Evolutionary conservation across 1,284 basidiomycete species (phyloP), one percentile per base, ranked within the genome.

Genomic region (Fereydounia khargensis): DNA sequence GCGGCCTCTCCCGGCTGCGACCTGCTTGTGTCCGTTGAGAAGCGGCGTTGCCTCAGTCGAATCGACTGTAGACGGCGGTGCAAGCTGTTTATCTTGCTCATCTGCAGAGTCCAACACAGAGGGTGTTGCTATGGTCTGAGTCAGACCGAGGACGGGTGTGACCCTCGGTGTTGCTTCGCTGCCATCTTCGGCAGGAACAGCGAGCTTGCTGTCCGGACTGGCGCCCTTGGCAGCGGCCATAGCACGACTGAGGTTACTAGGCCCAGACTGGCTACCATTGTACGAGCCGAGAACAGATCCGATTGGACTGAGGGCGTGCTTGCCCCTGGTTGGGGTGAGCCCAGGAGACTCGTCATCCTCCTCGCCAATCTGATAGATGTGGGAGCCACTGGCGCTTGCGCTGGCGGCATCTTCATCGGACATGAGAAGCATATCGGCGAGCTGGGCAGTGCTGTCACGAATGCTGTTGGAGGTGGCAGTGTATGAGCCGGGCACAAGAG

Each of bases 401-500:
- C 45, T 47, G 2, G 34, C 31, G 4, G 38, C 51, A 17, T 59
- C 57, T 19, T 65, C 69, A 20, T 70, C 71, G 14, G 65, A 57
- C 9, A 42, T 51, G 32, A 74, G 50, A 22, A 63, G 64, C 60
- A 68, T 59, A 10, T 63, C 70, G 2, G 70, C 73, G 1, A 74
- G 57, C 20, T 66, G 68, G 9, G 73, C 73, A 0, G 73, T 74
- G 9, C 61, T 53, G 27, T 65, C 69, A 6, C 73, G 59, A 24
- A 74, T 73, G 3, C 60, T 61, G 14, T 54, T 52, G 4, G 53
- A 59, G 3, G 67, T 70, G 9, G 71, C 73, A 6, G 72, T 70
- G 47, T 69, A 74, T 4, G 67, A 63, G 28, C 59, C 55, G 1
- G 65, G 57, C 1, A 56, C 42, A 14, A 64, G 20, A 2, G 61